A percentile compares a stretch with the other conserved stretches of the same genome.
These are phyloP conservation scores for Penicillium egyptiacum DNA, from an alignment of 495 filamentous ascomycete genomes.

Conservation along the genomic window DNA sequence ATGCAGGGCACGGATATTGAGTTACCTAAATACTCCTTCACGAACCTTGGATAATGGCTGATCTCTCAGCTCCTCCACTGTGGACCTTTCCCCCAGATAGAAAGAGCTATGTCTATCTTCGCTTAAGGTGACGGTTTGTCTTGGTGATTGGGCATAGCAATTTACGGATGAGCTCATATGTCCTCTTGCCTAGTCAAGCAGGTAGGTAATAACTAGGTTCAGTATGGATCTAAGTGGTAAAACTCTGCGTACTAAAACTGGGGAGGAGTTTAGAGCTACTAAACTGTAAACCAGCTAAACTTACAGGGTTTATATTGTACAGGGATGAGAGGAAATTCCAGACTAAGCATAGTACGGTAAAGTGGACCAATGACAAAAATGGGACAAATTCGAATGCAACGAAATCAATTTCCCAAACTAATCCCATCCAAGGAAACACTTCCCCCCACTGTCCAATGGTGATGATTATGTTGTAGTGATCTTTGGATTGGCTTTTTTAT, in stretches of 20 bases:
- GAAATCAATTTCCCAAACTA: slow-evolving; percentile 17
- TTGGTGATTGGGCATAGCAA: background rate
- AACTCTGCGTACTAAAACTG: background rate
- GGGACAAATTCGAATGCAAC: slow-evolving; percentile 17
- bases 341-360: background rate
- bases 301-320: background rate
- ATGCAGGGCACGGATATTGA: background rate
- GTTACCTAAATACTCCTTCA: background rate
- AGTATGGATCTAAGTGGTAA: background rate
- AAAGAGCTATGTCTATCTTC: slow-evolving; percentile 5
- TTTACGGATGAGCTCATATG: too few relatives aligned
- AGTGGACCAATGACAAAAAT: slow-evolving; percentile 4
- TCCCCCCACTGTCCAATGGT: slow-evolving; percentile 3
- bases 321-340: background rate
- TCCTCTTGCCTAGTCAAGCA: slow-evolving; percentile 6
- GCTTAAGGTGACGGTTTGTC: background rate
- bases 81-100: slow-evolving; percentile 4
- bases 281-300: background rate
- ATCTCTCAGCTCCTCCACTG: slow-evolving; percentile 8
- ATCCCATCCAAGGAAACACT: slow-evolving; percentile 12
- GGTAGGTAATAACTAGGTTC: background rate
- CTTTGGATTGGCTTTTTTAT: slow-evolving; percentile 18
- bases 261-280: background rate
- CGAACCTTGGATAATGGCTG: background rate
- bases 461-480: background rate